phyloP scores from a whole-genome alignment of 768 basidiomycete genomes.

The Pleurotus citrinopileatus region DNA sequence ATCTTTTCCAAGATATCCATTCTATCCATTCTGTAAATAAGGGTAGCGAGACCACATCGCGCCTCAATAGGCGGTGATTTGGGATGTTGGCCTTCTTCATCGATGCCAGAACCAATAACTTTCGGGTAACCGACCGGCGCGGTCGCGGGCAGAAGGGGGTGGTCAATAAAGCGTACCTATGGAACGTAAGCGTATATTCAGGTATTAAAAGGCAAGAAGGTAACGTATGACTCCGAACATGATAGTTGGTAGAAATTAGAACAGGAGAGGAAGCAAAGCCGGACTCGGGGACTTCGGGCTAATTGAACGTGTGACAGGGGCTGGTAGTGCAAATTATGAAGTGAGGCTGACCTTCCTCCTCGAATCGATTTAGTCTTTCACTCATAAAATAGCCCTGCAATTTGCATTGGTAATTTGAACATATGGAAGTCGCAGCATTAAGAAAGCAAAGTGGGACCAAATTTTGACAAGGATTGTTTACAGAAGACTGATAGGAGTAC shows the following conservation, averaged over 20 bases:
- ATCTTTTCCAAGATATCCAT: not conserved
- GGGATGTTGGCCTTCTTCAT: not conserved
- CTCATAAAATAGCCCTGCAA: too few relatives aligned
- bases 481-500: too few relatives aligned
- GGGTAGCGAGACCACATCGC: not conserved
- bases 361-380: too few relatives aligned
- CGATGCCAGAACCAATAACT: not conserved
- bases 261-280: not conserved
- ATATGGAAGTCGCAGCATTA: too few relatives aligned
- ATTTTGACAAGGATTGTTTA: too few relatives aligned
- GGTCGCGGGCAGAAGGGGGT: not conserved
- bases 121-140: not conserved
- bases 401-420: too few relatives aligned
- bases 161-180: not conserved
- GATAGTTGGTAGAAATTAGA: not conserved
- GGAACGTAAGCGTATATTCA: not conserved
- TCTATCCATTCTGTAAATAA: not conserved
- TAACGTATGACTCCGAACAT: not conserved
- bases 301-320: too few relatives aligned
- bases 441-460: too few relatives aligned
- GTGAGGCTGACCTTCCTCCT: too few relatives aligned
- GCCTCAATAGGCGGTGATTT: not conserved
- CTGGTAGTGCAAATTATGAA: too few relatives aligned
- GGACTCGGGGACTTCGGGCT: not conserved
- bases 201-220: not conserved